Evolutionary conservation across 2,329 filamentous ascomycete species (phyloP), one percentile per base, ranked within the genome.

Genomic region (Claviceps monticola): DNA sequence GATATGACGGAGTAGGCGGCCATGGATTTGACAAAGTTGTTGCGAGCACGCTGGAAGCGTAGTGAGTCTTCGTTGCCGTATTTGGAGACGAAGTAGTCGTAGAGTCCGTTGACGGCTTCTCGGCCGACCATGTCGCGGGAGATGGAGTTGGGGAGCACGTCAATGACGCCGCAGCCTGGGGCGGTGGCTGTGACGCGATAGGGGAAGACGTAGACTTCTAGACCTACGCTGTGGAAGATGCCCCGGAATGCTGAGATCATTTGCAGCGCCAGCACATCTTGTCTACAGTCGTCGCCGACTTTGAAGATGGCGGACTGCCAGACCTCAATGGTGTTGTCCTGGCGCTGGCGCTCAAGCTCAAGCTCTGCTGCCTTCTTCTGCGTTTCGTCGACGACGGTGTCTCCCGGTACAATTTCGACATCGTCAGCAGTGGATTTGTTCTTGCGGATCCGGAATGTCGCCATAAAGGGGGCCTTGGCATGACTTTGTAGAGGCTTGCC

Each of bases 301-400:
- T 99, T 99, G 82, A 99, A 99, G 63, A 99, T 99, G 52, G 91
- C 93, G 2, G 89, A 95, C 67, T 98, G 93, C 94, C 93, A 97
- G n/a, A 91, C 85, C 66, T 98, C 94, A 58, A 95, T 81, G 0
- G 82, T 87, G 60, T 78, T 80, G 50, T 64, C 63, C n/a, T 60
- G 59, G 1, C 60, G 60, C 6, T 52, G 41, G 1, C 13, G 39
- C n/a, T 41, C 17, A 11, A 19, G 8, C 16, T 9, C 19, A 11
- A 19, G 8, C 16, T 9, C 19, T 5, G 39, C 19, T 11, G 39
- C 17, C 17, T 46, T 46, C 36, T 52, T 52, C 21, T 46, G 49
- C 1, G 68, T 68, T 37, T 75, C 76, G 55, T 78, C 76, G 26
- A 71, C 67, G 29, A 69, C 75, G 29, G 69, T 71, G n/a, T 48